phyloP scores from a whole-genome alignment of 2,329 filamentous ascomycete genomes.

The Aspergillus phoenicis region DNA sequence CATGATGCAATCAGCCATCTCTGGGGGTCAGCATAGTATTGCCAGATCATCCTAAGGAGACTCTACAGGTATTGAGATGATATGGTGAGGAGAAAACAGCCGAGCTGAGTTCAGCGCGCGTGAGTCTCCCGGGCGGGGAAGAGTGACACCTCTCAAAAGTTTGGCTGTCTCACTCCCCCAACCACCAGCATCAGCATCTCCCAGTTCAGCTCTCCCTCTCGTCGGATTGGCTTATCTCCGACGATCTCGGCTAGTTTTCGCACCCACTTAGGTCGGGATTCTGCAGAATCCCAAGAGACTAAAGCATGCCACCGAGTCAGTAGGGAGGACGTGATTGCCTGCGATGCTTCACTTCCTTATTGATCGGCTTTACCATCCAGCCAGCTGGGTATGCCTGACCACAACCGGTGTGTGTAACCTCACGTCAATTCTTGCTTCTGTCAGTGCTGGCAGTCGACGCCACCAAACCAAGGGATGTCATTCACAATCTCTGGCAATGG shows the following conservation, averaged over 20 bases:
- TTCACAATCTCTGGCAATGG: not conserved
- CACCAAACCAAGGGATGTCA: not conserved
- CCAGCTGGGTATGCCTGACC: not conserved
- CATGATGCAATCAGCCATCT: not conserved
- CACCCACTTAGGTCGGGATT: not conserved
- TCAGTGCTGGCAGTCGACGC: not conserved
- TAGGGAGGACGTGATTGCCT: not conserved
- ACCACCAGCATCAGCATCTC: not conserved
- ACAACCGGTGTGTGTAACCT: not conserved
- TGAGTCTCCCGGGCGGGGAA: not conserved
- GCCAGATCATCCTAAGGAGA: not conserved
- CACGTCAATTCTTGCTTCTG: not conserved
- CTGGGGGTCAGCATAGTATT: not conserved
- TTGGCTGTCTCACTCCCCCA: not conserved
- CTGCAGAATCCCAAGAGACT: not conserved
- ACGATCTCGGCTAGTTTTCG: not conserved
- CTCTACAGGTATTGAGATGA: not conserved
- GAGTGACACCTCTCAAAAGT: conserved; percentile 1
- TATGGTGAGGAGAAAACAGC: not conserved
- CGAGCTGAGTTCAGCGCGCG: no score
- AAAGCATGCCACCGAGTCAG: not conserved
- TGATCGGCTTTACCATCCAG: not conserved
- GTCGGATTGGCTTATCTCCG: not conserved
- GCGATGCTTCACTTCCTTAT: not conserved
- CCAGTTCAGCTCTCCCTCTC: not conserved